Conservation (phyloP, 495 filamentous ascomycete genomes). For the Amorphotheca resinae region DNA sequence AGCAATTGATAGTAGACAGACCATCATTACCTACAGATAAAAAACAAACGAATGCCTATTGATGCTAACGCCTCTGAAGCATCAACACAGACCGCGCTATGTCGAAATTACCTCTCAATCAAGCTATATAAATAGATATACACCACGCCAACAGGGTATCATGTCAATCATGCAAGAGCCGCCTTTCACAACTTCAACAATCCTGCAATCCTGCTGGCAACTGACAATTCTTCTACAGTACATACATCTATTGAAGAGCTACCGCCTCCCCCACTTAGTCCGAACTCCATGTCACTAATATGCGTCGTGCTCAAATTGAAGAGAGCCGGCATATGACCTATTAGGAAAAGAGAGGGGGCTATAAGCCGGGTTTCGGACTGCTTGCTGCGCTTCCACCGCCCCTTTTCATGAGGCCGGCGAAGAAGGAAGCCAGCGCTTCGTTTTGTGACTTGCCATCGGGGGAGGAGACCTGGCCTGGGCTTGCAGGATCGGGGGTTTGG, state of each 20-base stretch:
- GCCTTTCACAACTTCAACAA: no score
- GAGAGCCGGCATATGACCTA: no score
- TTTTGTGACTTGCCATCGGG: slow-evolving; percentile 45
- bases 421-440: slow-evolving; percentile 56
- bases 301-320: no score
- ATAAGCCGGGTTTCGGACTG: slow-evolving; percentile 17
- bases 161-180: background rate
- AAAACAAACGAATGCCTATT: no score
- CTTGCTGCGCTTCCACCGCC: slow-evolving; percentile 14
- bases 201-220: background rate
- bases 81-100: no score
- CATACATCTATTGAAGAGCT: no score
- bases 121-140: background rate
- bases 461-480: slow-evolving; percentile 16
- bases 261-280: no score
- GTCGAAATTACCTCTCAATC: no score
- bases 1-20: no score
- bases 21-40: no score
- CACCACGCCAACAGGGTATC: background rate
- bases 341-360: background rate
- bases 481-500: slow-evolving; percentile 27
- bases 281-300: no score
- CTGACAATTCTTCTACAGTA: background rate
- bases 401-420: slow-evolving; percentile 50
- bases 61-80: no score